Conservation (phyloP, 2,329 filamentous ascomycete genomes). For the Cordyceps tenuipes region DNA sequence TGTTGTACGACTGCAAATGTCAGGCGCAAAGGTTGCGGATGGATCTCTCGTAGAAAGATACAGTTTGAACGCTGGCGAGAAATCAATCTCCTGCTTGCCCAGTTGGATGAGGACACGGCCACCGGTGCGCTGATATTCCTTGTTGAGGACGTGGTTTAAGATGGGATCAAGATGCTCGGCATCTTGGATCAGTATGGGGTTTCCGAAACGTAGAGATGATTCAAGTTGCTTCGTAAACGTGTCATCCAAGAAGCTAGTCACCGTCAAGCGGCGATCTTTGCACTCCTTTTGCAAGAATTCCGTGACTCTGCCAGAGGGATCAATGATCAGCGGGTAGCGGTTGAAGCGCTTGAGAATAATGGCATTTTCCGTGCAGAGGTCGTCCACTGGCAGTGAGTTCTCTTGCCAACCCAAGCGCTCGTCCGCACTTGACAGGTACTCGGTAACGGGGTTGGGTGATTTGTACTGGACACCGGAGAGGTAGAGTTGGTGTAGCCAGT, state of each 20-base stretch:
- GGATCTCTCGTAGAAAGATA: conserved; percentile 94
- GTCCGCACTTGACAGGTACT: conserved; percentile 94
- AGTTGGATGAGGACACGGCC: conserved; percentile 97
- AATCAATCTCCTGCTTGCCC: conserved; percentile 97
- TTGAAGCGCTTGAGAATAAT: conserved; percentile 98
- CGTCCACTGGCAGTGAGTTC: conserved; percentile 86
- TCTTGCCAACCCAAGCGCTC: conserved; percentile 93
- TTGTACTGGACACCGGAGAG: conserved; percentile 93
- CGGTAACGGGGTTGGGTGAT: conserved; percentile 85
- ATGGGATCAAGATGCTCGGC: conserved; percentile 96
- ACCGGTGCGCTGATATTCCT: conserved; percentile 97
- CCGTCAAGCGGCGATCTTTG: conserved; percentile 85
- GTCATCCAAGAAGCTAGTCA: conserved; percentile 96
- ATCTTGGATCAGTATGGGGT: conserved; percentile 96
- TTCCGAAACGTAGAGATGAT: conserved; percentile 93
- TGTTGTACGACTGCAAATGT: conserved; percentile 95
- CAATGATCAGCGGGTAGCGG: conserved; percentile 94
- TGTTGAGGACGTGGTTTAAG: conserved; percentile 96
- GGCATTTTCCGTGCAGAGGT: conserved; percentile 96
- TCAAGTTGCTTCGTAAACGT: conserved; percentile 97
- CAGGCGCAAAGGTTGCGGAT: conserved; percentile 88
- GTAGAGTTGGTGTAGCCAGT: conserved; percentile 90
- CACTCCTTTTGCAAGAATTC: conserved; percentile 94
- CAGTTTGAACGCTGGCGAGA: conserved; percentile 91
- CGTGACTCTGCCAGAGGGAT: conserved; percentile 87